Percentiles rank a stretch among this genome's conserved stretches.
phyloP scores from a whole-genome alignment of 2,329 filamentous ascomycete species.

The Epichloe brachyelytri region DNA sequence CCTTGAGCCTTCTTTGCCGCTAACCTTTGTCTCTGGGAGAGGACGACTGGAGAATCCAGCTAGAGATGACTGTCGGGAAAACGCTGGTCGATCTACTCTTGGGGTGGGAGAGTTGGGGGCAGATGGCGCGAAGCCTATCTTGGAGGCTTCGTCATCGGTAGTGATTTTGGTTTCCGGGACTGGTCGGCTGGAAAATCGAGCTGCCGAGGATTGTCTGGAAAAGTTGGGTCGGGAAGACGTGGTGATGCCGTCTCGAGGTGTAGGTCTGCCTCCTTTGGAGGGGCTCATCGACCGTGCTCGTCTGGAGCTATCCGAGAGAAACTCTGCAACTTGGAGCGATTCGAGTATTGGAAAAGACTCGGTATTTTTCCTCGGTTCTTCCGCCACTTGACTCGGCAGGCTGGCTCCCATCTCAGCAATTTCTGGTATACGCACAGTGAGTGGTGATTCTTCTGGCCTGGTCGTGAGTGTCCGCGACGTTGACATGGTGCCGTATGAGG shows the following conservation, averaged over 20 bases:
- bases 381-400: not conserved
- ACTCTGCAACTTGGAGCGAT: constrained; percentile 7
- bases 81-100: constrained; percentile 23
- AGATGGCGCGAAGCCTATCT: constrained; percentile 54
- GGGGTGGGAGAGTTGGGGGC: constrained; percentile 12
- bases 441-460: not conserved
- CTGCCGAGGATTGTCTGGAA: constrained; percentile 38
- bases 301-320: constrained; percentile 4
- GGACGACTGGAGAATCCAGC: constrained; percentile 50
- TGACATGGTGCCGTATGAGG: constrained; percentile 22
- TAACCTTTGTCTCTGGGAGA: constrained; percentile 46
- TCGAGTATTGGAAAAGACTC: constrained; percentile 14
- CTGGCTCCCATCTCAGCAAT: constrained; percentile 1
- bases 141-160: constrained; percentile 43
- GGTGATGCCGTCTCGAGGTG: constrained; percentile 9
- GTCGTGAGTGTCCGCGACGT: constrained; percentile 11
- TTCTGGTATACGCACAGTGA: constrained; percentile 7
- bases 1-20: constrained; percentile 38
- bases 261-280: constrained; percentile 6
- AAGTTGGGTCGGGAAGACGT: constrained; percentile 30
- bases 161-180: constrained; percentile 58
- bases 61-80: constrained; percentile 33
- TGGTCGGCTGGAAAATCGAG: constrained; percentile 59
- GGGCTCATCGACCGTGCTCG: constrained; percentile 16
- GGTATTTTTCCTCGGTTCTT: not conserved